These are phyloP conservation scores for Tetrahymena thermophila DNA, from an alignment of 73 alveolate genomes.

Conservation along the genomic window DNA sequence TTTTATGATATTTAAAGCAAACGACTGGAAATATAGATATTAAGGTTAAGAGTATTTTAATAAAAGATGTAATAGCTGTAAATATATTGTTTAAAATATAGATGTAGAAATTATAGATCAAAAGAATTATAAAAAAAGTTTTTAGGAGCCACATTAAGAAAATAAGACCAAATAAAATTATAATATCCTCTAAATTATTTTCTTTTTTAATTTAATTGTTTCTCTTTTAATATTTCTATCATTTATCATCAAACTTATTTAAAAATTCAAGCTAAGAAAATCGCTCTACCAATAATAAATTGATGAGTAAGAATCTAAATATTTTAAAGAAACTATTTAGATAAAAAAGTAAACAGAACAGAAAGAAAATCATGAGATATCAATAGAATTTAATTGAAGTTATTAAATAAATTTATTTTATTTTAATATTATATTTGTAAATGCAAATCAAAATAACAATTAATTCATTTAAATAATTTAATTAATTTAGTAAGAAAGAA, in stretches of 20 bases:
- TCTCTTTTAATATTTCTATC: no score
- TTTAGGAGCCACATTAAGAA: no score
- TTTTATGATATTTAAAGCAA: not conserved
- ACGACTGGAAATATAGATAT: not conserved
- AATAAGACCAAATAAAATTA: not conserved
- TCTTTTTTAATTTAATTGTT: no score
- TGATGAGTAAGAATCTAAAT: not conserved
- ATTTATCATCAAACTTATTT: no score
- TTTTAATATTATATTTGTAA: no score
- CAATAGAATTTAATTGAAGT: not conserved
- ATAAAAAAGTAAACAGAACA: not conserved
- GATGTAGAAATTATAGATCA: not conserved
- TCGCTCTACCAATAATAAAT: not conserved
- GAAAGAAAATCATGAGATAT: no score
- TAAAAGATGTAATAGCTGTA: not conserved
- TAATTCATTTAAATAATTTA: no score
- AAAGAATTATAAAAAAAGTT: no score
- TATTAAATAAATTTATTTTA: no score
- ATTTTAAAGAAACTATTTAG: no score
- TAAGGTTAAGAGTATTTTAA: not conserved
- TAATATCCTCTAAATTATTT: not conserved
- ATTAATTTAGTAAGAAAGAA: not conserved
- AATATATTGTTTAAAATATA: no score
- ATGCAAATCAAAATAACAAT: no score
- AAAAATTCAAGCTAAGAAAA: not conserved